Evolutionary conservation across 192 early-diverging fungal species (phyloP).

Genomic region (Dissophora ornata): DNA sequence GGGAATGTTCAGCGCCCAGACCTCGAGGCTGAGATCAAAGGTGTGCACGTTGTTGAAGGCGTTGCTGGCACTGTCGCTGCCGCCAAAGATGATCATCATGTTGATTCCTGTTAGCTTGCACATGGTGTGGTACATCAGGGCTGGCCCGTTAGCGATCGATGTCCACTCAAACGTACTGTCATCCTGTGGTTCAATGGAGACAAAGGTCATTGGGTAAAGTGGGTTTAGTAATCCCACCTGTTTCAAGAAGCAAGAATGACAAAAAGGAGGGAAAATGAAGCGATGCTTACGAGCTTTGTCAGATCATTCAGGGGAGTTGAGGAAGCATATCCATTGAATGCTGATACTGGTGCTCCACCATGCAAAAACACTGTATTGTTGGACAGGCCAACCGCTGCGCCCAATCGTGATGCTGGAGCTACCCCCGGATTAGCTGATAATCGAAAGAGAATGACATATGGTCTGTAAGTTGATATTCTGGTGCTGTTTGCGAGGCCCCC

Average conservation of each 20-base stretch:
- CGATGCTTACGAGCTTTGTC: conserved; percentile 20
- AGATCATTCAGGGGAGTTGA: conserved; percentile 20
- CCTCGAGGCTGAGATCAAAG: conserved; percentile 56
- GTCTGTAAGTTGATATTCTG: too few relatives aligned
- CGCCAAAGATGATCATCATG: conserved; percentile 72
- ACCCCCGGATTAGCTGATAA: conserved; percentile 22
- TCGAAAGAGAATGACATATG: not conserved
- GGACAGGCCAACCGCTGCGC: conserved; percentile 36
- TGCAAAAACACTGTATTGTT: conserved; percentile 21
- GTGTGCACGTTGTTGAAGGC: conserved; percentile 63
- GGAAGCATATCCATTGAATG: conserved; percentile 17
- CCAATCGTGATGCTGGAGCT: conserved; percentile 26
- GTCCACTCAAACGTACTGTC: conserved; percentile 62
- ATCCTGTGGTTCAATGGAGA: conserved; percentile 21
- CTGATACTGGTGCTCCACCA: conserved; percentile 16
- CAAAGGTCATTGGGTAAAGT: too few relatives aligned
- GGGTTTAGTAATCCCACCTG: too few relatives aligned
- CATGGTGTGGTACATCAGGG: conserved; percentile 62
- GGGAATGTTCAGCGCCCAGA: conserved; percentile 62
- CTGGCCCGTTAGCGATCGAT: conserved; percentile 64
- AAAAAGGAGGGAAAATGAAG: not conserved
- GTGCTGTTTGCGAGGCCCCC: too few relatives aligned
- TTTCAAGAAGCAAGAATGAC: not conserved
- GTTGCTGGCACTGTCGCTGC: conserved; percentile 58
- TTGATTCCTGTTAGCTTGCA: conserved; percentile 68